These are phyloP conservation scores for Cryptomeria japonica DNA, from an alignment of 75 land plant genomes.

Conservation along the genomic window DNA sequence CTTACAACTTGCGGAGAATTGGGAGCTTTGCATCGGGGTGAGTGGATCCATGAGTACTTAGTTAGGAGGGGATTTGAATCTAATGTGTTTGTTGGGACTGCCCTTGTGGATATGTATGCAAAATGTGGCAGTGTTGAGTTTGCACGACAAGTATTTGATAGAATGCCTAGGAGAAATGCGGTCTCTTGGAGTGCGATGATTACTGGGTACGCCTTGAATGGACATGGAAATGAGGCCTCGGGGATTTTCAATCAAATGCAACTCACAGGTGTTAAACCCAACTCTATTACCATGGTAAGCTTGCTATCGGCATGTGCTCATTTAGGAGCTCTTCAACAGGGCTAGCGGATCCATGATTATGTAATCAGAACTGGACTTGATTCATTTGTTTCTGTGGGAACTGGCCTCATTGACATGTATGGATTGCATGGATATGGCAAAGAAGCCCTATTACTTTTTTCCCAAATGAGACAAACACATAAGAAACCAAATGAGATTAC, in stretches of 20 bases:
- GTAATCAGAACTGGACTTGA: constrained; percentile 18
- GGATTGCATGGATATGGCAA: constrained; percentile 20
- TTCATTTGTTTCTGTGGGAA: constrained; percentile 8
- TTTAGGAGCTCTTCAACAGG: constrained; percentile 50
- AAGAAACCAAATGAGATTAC: constrained; percentile 23
- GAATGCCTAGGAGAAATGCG: constrained; percentile 17
- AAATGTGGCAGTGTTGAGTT: constrained; percentile 38
- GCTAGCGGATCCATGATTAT: constrained; percentile 22
- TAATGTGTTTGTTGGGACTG: constrained; percentile 27
- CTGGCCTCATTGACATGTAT: constrained; percentile 28
- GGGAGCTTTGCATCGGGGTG: constrained; percentile 43
- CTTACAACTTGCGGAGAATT: constrained; percentile 45
- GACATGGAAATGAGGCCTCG: constrained; percentile 48
- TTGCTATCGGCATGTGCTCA: constrained; percentile 58
- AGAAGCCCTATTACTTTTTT: constrained; percentile 21
- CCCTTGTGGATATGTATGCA: constrained; percentile 46
- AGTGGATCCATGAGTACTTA: constrained; percentile 31
- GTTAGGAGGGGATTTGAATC: constrained; percentile 25
- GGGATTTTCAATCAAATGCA: constrained; percentile 40
- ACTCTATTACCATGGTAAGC: constrained; percentile 44
- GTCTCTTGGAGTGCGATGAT: constrained; percentile 54
- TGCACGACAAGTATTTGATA: constrained; percentile 28
- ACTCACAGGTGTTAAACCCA: constrained; percentile 24
- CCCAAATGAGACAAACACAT: constrained; percentile 4
- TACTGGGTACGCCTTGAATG: constrained; percentile 49